These are phyloP conservation scores for Aquanectria penicillioides DNA, from an alignment of 2,329 filamentous ascomycete species.

Conservation along the genomic window DNA sequence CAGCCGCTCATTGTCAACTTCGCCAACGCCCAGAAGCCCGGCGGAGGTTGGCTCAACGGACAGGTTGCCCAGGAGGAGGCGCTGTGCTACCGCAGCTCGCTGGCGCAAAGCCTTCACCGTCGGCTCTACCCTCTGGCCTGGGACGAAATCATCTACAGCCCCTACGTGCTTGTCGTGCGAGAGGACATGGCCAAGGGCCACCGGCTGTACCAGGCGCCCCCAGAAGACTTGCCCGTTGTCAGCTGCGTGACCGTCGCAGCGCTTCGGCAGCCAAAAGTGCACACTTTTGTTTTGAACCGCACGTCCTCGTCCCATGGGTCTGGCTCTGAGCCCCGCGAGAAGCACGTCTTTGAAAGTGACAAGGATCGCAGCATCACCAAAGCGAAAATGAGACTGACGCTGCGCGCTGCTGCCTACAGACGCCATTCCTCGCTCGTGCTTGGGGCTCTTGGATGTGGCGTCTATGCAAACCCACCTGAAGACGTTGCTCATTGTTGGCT, in stretches of 20 bases:
- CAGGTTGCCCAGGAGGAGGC: constrained; percentile 19
- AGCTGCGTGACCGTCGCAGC: constrained; percentile 16
- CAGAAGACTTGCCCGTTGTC: constrained; percentile 8
- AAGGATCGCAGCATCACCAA: constrained; percentile 19
- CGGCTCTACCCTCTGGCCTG: constrained; percentile 15
- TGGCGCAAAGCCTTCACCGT: constrained; percentile 5
- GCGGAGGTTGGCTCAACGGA: constrained; percentile 21
- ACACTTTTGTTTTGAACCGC: not conserved
- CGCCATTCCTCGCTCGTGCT: constrained; percentile 8
- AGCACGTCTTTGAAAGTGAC: not conserved
- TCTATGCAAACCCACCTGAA: constrained; percentile 20
- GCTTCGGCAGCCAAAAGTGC: constrained; percentile 5
- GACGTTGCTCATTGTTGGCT: constrained; percentile 26
- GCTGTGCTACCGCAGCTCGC: constrained; percentile 21
- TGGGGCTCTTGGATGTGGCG: constrained; percentile 19
- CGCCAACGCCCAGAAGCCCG: constrained; percentile 15
- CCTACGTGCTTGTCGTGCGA: constrained; percentile 19
- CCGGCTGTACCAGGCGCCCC: not conserved
- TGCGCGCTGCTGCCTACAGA: constrained; percentile 3
- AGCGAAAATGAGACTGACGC: constrained; percentile 19
- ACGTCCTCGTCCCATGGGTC: too few species aligned
- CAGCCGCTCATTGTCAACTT: constrained; percentile 13
- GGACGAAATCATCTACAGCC: constrained; percentile 20
- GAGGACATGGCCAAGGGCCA: constrained; percentile 12
- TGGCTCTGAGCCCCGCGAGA: not conserved